Percentiles rank a stretch among this genome's conserved stretches.
Evolutionary conservation across 352 stramenopile species (phyloP).

Genomic region (Phytophthora hibernalis): DNA sequence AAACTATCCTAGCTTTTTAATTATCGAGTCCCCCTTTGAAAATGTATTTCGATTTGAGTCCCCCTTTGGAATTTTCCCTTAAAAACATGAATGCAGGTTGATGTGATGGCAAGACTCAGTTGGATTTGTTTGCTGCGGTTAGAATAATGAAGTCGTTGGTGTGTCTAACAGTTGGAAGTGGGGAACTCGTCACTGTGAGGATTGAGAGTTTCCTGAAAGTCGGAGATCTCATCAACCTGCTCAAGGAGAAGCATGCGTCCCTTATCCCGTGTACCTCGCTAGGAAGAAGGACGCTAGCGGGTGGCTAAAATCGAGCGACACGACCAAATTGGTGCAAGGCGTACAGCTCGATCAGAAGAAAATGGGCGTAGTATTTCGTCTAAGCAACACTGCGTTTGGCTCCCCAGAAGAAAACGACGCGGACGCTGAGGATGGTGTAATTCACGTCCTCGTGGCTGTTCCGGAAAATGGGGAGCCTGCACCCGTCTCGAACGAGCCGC

Average conservation of each 20-base stretch:
- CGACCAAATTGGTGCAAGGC: background rate
- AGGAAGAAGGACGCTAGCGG: background rate
- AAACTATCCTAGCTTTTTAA: too few species aligned
- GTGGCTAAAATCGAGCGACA: background rate
- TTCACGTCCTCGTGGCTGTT: conserved; percentile 1
- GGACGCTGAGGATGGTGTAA: background rate
- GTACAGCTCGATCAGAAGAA: background rate
- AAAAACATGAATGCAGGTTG: too few species aligned
- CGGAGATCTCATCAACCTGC: background rate
- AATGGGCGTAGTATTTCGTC: conserved; percentile 3
- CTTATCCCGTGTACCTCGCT: conserved; percentile 1
- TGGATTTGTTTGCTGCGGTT: background rate
- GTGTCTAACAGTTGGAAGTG: background rate
- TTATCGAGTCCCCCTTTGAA: too few species aligned
- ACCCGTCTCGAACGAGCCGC: background rate
- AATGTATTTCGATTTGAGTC: too few species aligned
- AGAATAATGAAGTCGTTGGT: conserved; percentile 4
- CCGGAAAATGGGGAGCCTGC: background rate
- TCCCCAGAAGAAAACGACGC: conserved; percentile 1
- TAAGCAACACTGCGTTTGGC: background rate
- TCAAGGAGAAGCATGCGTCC: conserved; percentile 2
- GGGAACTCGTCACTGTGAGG: background rate
- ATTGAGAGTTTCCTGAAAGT: conserved; percentile 1
- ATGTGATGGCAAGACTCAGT: too few species aligned
- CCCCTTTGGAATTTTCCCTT: too few species aligned